phyloP scores from a whole-genome alignment of 345 rosid species.

The Boechera stricta region DNA sequence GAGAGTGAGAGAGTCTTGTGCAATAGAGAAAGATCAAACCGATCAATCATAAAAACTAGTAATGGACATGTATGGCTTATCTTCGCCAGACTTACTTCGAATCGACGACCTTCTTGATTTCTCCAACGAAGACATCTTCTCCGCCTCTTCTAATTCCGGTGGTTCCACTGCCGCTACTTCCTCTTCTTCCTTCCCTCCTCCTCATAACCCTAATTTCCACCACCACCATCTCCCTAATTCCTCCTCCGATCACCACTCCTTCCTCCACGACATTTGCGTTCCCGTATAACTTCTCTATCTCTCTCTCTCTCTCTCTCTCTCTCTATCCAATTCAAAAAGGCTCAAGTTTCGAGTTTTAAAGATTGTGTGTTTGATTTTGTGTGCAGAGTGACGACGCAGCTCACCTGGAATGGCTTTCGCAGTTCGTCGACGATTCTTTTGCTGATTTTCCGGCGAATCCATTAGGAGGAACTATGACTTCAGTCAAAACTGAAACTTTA shows the following conservation, averaged over 20 bases:
- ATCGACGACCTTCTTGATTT: slow-evolving; percentile 53
- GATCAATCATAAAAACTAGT: background rate
- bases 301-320: background rate
- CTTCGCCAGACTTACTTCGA: slow-evolving; percentile 43
- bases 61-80: slow-evolving; percentile 63
- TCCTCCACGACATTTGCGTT: slow-evolving; percentile 68
- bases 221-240: slow-evolving; percentile 52
- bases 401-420: slow-evolving; percentile 85
- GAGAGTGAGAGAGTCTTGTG: slow-evolving; percentile 14
- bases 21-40: background rate
- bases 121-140: slow-evolving; percentile 52
- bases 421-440: slow-evolving; percentile 78
- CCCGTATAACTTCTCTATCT: slow-evolving; percentile 48
- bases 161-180: slow-evolving; percentile 43
- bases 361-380: background rate
- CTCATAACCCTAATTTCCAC: slow-evolving; percentile 46
- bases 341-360: background rate
- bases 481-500: slow-evolving; percentile 46
- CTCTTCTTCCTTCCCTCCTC: slow-evolving; percentile 42
- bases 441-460: slow-evolving; percentile 58
- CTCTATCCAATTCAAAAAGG: background rate
- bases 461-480: slow-evolving; percentile 46
- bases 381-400: slow-evolving; percentile 79
- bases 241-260: slow-evolving; percentile 40
- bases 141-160: slow-evolving; percentile 46